phyloP scores from a whole-genome alignment of 2,329 filamentous ascomycete genomes.

The Canariomyces notabilis region DNA sequence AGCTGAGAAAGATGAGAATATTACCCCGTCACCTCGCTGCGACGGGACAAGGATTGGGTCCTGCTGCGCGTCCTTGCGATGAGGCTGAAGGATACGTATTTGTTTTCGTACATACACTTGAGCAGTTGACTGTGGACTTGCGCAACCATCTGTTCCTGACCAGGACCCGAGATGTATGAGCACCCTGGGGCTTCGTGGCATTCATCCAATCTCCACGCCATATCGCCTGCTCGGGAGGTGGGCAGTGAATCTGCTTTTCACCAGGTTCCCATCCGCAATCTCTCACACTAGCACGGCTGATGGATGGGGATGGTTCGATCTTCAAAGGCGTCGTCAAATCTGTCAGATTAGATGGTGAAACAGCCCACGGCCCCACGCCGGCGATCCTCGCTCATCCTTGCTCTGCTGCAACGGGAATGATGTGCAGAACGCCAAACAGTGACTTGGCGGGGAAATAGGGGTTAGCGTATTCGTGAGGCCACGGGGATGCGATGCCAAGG shows the following conservation, averaged over 20 bases:
- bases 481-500: not conserved
- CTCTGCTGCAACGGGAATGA: conserved; percentile 20
- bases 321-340: not conserved
- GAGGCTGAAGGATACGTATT: no score
- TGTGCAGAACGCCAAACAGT: conserved; percentile 20
- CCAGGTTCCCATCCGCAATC: no score
- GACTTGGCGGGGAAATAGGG: not conserved
- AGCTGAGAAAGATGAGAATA: no score
- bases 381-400: conserved; percentile 13
- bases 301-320: not conserved
- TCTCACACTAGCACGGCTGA: not conserved
- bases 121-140: no score
- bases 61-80: no score
- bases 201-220: not conserved
- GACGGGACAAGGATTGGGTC: no score
- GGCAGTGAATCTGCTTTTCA: not conserved
- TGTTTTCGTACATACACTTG: no score
- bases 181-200: not conserved
- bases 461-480: not conserved
- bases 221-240: not conserved
- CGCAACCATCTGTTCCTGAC: no score
- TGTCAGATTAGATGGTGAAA: not conserved
- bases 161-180: not conserved
- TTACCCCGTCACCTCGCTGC: no score
- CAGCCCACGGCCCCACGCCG: conserved; percentile 3